Conservation (phyloP, 495 filamentous ascomycete genomes). For the Barbatosphaeria neglecta region DNA sequence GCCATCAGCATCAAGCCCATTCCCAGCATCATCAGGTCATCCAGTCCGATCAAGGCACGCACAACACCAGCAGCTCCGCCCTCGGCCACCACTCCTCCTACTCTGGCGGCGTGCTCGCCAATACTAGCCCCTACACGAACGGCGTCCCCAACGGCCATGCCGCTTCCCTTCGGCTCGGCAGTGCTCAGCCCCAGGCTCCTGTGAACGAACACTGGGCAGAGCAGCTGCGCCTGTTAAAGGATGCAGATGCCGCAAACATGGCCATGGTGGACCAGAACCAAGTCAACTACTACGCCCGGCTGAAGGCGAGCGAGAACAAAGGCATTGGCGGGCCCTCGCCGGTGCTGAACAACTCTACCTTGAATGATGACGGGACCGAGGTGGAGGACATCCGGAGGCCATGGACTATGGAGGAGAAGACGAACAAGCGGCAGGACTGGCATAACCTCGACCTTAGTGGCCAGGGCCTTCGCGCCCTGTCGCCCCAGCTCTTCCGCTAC, state of each 20-base stretch:
- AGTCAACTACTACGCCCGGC: constrained; percentile 42
- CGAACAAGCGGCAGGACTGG: constrained; percentile 68
- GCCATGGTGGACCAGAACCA: constrained; percentile 49
- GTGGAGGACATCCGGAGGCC: constrained; percentile 53
- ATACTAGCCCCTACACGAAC: constrained; percentile 63
- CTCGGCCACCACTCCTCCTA: constrained; percentile 70
- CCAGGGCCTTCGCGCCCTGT: constrained; percentile 75
- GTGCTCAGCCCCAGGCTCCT: constrained; percentile 28
- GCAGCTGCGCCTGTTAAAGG: constrained; percentile 67
- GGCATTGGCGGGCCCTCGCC: constrained; percentile 39
- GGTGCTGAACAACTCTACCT: constrained; percentile 16
- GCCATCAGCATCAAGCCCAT: constrained; percentile 60
- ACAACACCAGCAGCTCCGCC: constrained; percentile 39
- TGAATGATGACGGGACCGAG: constrained; percentile 46
- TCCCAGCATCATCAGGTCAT: constrained; percentile 61
- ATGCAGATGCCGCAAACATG: constrained; percentile 55
- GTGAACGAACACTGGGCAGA: constrained; percentile 78
- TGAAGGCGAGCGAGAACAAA: constrained; percentile 40
- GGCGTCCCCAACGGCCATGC: constrained; percentile 66
- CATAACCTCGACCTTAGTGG: constrained; percentile 84
- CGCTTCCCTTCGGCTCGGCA: constrained; percentile 27
- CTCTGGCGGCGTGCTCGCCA: constrained; percentile 61
- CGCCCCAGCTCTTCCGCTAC: constrained; percentile 70
- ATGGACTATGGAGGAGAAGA: constrained; percentile 41
- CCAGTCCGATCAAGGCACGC: constrained; percentile 61